Evolutionary conservation across 768 basidiomycete species (phyloP).

Genomic region (Auriscalpium orientale): DNA sequence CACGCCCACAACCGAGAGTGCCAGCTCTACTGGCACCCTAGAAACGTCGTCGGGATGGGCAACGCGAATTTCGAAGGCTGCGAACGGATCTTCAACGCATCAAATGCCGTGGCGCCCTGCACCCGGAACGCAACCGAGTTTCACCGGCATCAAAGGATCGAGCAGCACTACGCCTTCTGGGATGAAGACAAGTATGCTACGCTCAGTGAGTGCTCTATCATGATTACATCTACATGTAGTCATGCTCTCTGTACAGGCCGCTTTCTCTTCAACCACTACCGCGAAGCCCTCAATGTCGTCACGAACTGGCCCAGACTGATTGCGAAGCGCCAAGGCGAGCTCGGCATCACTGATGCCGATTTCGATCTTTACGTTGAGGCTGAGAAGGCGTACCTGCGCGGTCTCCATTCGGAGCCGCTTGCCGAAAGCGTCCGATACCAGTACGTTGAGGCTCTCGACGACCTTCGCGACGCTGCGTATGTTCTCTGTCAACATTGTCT

Average conservation of each 20-base stretch:
- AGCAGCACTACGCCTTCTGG: constrained; percentile 17
- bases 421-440: constrained; percentile 3
- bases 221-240: no score
- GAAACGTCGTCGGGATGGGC: constrained; percentile 19
- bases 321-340: background rate
- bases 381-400: constrained; percentile 10
- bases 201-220: constrained; percentile 11
- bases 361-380: constrained; percentile 6
- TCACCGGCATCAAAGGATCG: constrained; percentile 23
- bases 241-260: background rate
- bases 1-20: constrained; percentile 23
- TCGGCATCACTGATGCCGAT: constrained; percentile 1
- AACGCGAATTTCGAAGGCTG: constrained; percentile 22
- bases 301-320: constrained; percentile 9
- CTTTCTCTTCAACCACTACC: background rate
- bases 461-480: constrained; percentile 1
- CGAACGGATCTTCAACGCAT: constrained; percentile 22
- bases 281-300: constrained; percentile 6
- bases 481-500: background rate
- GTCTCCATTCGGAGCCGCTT: constrained; percentile 8
- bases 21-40: constrained; percentile 22
- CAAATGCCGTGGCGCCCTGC: constrained; percentile 17
- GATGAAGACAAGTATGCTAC: constrained; percentile 16
- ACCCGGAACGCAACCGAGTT: constrained; percentile 19
- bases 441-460: constrained; percentile 9